phyloP scores from a whole-genome alignment of 352 stramenopile species.

The Phytophthora pinifolia region DNA sequence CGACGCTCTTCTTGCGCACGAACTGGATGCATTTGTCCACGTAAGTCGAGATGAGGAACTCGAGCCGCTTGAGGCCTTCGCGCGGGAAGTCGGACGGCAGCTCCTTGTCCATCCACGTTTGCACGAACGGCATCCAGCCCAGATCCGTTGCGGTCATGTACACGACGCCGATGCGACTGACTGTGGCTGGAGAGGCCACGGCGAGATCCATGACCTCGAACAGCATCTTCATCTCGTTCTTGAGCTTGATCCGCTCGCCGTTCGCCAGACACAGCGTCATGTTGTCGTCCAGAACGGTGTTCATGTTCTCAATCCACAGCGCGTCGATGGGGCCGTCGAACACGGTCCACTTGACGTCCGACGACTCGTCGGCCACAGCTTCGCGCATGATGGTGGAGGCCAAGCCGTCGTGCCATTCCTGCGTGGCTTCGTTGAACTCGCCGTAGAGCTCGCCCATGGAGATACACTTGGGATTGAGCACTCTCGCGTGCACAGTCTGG shows the following conservation, averaged over 20 bases:
- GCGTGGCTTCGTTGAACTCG: slow-evolving; percentile 89
- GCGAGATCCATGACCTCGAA: slow-evolving; percentile 95
- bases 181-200: slow-evolving; percentile 90
- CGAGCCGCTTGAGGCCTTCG: slow-evolving; percentile 40
- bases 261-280: slow-evolving; percentile 95
- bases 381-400: slow-evolving; percentile 82
- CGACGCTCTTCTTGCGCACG: slow-evolving; percentile 69
- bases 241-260: slow-evolving; percentile 91
- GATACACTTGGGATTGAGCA: slow-evolving; percentile 90
- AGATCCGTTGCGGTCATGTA: slow-evolving; percentile 86
- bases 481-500: slow-evolving; percentile 60
- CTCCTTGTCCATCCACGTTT: slow-evolving; percentile 84
- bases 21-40: slow-evolving; percentile 81
- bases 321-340: slow-evolving; percentile 95
- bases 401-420: slow-evolving; percentile 87
- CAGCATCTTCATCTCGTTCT: slow-evolving; percentile 92
- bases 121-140: slow-evolving; percentile 90
- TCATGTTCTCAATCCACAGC: slow-evolving; percentile 97
- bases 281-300: slow-evolving; percentile 95
- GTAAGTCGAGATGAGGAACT: slow-evolving; percentile 54
- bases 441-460: slow-evolving; percentile 84
- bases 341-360: slow-evolving; percentile 88
- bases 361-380: slow-evolving; percentile 63
- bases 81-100: slow-evolving; percentile 45
- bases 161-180: slow-evolving; percentile 76